Base-by-base conservation (phyloP, 805 yeast species). In the Alloascoidea hylecoeti region DNA sequence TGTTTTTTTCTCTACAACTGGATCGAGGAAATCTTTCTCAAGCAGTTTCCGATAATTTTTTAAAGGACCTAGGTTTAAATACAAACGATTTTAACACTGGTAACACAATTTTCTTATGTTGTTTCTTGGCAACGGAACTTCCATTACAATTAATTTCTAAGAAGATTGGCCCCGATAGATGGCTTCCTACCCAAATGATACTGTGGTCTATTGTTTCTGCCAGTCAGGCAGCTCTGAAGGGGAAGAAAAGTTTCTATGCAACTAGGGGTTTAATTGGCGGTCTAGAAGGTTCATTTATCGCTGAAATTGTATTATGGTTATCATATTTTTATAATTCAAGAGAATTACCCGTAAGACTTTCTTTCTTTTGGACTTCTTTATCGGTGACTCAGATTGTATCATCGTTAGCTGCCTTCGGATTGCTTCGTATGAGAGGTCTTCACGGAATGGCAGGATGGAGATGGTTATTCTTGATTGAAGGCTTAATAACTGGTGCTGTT, bases 91-190 rank as follows among this genome's bases (percentile, higher is more conserved):
- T 63, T 51, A 77, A 77, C 47, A 48, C 57, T 33, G 83, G 79
- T 30, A 66, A 61, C 42, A 72, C 78, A 3, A 60, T 77, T 33
- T 68, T 68, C 46, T 57, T 63, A 42, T 58, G 72, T 4, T 59
- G 68, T 35, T 77, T 77, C 47, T 51, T 76, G 38, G 46, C 57
- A 15, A 70, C 78, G 14, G 84, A 77, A 50, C 51, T 77, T 9
- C 84, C 84, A 0, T 74, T 81, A 2, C 82, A 77, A 48, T 58
- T 77, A 44, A 59, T 77, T 23, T 69, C 79, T 13, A 76, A 78
- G 51, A 63, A 61, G 38, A 38, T 77, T 27, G 85, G 84, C 12
- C 70, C 79, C 3, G 82, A 75, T 47, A 46, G 61, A 17, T 74
- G 78, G 70, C 68, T 76, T 42, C 81, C 82, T 2, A 53, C 61